Base-by-base conservation (phyloP, 2,329 filamentous ascomycete genomes). In the Arthrobotrys musiformis region DNA sequence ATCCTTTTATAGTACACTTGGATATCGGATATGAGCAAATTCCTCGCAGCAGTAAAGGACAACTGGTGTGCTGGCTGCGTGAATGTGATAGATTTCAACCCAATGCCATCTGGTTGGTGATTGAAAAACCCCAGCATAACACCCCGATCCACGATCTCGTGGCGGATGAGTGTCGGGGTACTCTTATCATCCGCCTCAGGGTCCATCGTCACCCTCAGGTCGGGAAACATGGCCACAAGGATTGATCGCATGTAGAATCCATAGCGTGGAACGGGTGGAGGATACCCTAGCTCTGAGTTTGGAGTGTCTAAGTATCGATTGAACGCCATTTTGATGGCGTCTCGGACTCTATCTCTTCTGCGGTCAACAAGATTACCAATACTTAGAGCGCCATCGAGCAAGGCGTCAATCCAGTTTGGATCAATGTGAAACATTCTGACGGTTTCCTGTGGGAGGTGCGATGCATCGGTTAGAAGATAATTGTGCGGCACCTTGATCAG, bases 341-440 rank as follows among this genome's bases (percentile, higher is more conserved):
- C 37, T 4, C 83, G 81, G 5, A 70, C 63, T 33, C 42, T 60
- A 42, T 83, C 82, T 26, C 81, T 50, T n/a, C 83, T 81, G 0
- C 52, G 62, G 2, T 81, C 81, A 0, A 82, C 37, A 62, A 86
- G 83, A 78, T 86, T 86, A 0, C 79, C 85, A 1, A 85, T 63
- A 9, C 81, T 83, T 0, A 87, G 80, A 0, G 83, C 85, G 0
- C 86, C 86, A 68, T 87, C 86, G 0, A 86, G 70, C 2, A 86
- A 61, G 5, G 82, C 82, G 50, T 85, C 83, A 0, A 84, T 77
- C 86, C 86, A 87, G 62, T 82, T 82, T 0, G 69, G 24, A 63
- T 87, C 86, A 9, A 87, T 84, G 37, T 82, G 70, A 80, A 87
- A 87, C 81, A 86, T 85, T 0, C 85, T 82, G 0, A 87, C 60